A percentile compares a stretch with the other conserved stretches of the same genome.
Evolutionary conservation across 768 basidiomycete genomes (phyloP).

Genomic region (Rhodotorula diobovata): DNA sequence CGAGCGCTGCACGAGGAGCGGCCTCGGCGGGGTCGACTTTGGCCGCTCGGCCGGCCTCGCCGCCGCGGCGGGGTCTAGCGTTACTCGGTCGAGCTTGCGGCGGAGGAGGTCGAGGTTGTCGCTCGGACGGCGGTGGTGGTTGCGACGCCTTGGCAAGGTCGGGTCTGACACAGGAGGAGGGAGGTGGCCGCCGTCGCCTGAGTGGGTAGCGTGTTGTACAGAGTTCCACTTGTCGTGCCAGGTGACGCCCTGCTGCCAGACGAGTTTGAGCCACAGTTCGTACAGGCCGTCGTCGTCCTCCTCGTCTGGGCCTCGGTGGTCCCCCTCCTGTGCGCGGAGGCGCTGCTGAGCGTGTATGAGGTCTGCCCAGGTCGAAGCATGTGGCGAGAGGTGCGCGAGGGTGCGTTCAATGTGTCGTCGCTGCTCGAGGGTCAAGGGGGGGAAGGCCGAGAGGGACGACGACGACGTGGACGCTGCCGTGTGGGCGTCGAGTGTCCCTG

Average conservation of each 20-base stretch:
- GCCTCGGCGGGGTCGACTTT: background rate
- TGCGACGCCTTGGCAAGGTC: background rate
- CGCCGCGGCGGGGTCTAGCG: background rate
- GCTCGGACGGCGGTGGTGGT: background rate
- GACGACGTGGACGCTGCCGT: background rate
- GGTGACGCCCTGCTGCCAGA: slow-evolving; percentile 12
- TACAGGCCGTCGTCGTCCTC: slow-evolving; percentile 20
- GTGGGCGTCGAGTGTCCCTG: background rate
- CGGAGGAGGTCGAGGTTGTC: slow-evolving; percentile 25
- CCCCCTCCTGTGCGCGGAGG: no score
- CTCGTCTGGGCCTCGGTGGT: background rate
- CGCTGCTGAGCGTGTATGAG: background rate
- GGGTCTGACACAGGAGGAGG: no score
- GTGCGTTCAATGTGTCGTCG: slow-evolving; percentile 4
- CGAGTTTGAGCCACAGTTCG: slow-evolving; percentile 18
- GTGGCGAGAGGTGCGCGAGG: background rate
- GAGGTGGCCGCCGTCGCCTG: fast-evolving
- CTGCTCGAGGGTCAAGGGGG: background rate
- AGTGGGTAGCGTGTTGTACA: background rate
- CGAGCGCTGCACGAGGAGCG: slow-evolving; percentile 7
- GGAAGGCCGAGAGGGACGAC: slow-evolving; percentile 7
- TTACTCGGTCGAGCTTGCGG: slow-evolving; percentile 6
- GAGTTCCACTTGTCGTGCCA: slow-evolving; percentile 34
- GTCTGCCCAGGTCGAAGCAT: slow-evolving; percentile 8
- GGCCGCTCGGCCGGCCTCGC: background rate